Conservation (phyloP, 1,284 basidiomycete species). For the Amylostereum areolatum region DNA sequence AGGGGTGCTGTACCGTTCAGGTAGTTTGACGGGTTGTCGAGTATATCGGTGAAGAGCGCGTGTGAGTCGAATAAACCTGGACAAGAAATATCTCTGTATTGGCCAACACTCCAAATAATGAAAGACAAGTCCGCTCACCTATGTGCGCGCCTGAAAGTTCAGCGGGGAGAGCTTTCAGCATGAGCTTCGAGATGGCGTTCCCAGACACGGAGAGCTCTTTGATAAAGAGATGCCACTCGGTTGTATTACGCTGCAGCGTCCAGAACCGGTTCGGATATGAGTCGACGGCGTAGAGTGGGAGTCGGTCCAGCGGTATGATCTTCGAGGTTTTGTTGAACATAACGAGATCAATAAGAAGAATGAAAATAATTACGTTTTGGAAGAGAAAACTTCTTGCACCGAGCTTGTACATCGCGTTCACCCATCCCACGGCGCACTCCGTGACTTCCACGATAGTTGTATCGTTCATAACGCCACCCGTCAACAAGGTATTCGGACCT, state of each 20-base stretch:
- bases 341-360: neutral
- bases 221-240: conserved; percentile 34
- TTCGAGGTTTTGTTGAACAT: neutral
- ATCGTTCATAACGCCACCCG: conserved; percentile 25
- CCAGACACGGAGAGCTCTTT: conserved; percentile 27
- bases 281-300: conserved; percentile 27
- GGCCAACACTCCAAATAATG: neutral
- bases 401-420: conserved; percentile 30
- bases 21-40: conserved; percentile 38
- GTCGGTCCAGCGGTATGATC: conserved; percentile 12
- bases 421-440: conserved; percentile 36
- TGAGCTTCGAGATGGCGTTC: conserved; percentile 28
- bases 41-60: conserved; percentile 48
- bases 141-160: conserved; percentile 29
- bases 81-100: neutral
- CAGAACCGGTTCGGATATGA: conserved; percentile 32
- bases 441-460: conserved; percentile 34
- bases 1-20: conserved; percentile 54
- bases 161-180: conserved; percentile 24
- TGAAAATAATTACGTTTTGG: conserved; percentile 32
- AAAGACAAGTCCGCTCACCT: conserved; percentile 18
- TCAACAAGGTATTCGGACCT: conserved; percentile 31
- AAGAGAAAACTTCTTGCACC: conserved; percentile 43
- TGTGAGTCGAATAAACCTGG: conserved; percentile 49
- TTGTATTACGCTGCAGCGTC: conserved; percentile 29